These are phyloP conservation scores for Stachybotrys chlorohalonatus DNA, from an alignment of 2,329 filamentous ascomycete genomes.

Conservation along the genomic window DNA sequence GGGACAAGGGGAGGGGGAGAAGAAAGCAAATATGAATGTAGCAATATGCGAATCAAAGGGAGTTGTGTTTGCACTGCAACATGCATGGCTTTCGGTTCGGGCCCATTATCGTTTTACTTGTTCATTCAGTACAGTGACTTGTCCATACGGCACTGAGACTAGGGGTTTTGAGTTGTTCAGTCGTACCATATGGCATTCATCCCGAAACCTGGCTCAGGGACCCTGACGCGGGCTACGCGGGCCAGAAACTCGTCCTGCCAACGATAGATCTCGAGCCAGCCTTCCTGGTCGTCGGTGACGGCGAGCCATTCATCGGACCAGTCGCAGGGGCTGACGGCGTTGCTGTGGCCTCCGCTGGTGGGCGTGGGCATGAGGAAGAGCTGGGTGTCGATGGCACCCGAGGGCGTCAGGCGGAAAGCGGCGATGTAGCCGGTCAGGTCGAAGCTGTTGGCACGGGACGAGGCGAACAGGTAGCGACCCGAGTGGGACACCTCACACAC, in stretches of 20 bases:
- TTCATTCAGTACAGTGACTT: too few species aligned
- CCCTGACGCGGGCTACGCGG: constrained; percentile 65
- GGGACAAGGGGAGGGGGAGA: too few species aligned
- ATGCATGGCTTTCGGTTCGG: too few species aligned
- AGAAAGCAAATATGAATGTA: too few species aligned
- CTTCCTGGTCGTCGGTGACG: constrained; percentile 79
- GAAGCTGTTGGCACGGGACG: constrained; percentile 68
- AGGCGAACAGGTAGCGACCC: constrained; percentile 72
- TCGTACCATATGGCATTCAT: constrained; percentile 98
- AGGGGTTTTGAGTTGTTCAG: constrained; percentile 7
- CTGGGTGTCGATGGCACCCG: constrained; percentile 67
- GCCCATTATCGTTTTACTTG: too few species aligned
- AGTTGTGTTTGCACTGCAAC: too few species aligned
- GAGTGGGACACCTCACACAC: constrained; percentile 67
- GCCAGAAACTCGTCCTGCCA: constrained; percentile 77
- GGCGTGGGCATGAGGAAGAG: constrained; percentile 76
- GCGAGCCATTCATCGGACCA: constrained; percentile 88
- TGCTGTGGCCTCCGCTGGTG: constrained; percentile 80
- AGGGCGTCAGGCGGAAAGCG: constrained; percentile 61
- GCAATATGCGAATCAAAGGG: too few species aligned
- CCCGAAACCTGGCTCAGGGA: constrained; percentile 81
- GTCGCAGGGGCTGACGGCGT: constrained; percentile 75
- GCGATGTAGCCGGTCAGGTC: constrained; percentile 74
- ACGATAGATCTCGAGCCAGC: constrained; percentile 79
- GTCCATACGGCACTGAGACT: not conserved